phyloP scores from a whole-genome alignment of 345 rosid species.

The Arabis alpina region DNA sequence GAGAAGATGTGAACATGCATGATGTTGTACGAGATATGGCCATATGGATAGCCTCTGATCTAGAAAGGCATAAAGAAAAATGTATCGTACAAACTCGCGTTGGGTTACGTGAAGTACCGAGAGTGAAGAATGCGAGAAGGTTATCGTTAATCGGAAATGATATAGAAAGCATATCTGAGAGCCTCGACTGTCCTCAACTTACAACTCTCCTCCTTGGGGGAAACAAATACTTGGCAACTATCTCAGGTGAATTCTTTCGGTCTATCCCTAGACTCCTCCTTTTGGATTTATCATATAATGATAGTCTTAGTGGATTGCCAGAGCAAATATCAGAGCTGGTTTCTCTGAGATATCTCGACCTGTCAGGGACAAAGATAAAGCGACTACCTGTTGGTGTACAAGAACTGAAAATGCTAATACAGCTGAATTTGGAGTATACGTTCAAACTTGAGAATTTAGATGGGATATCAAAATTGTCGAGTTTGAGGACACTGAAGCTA shows the following conservation, averaged over 20 bases:
- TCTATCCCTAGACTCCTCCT: conserved; percentile 39
- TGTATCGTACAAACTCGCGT: conserved; percentile 4
- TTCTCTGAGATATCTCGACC: conserved; percentile 33
- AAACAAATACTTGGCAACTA: conserved; percentile 26
- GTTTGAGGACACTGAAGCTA: conserved; percentile 21
- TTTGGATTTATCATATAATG: conserved; percentile 41
- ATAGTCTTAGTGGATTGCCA: neutral
- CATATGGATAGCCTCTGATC: conserved; percentile 40
- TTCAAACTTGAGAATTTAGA: neutral
- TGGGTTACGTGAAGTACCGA: conserved; percentile 18
- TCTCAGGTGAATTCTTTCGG: conserved; percentile 24
- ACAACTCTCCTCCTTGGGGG: conserved; percentile 38
- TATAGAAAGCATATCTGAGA: conserved; percentile 22
- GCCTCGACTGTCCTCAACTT: conserved; percentile 31
- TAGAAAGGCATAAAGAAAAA: conserved; percentile 16
- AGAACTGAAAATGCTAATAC: conserved; percentile 17
- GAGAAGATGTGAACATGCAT: conserved; percentile 44
- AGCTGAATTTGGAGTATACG: conserved; percentile 15
- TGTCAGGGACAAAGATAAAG: conserved; percentile 11
- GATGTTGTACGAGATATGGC: conserved; percentile 52
- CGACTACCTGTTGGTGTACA: conserved; percentile 30
- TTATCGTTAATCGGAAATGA: conserved; percentile 42
- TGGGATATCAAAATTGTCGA: conserved; percentile 26
- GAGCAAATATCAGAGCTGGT: conserved; percentile 23
- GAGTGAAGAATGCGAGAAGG: conserved; percentile 30